phyloP scores from a whole-genome alignment of 2,329 filamentous ascomycete species.

The Gyromitra esculenta region DNA sequence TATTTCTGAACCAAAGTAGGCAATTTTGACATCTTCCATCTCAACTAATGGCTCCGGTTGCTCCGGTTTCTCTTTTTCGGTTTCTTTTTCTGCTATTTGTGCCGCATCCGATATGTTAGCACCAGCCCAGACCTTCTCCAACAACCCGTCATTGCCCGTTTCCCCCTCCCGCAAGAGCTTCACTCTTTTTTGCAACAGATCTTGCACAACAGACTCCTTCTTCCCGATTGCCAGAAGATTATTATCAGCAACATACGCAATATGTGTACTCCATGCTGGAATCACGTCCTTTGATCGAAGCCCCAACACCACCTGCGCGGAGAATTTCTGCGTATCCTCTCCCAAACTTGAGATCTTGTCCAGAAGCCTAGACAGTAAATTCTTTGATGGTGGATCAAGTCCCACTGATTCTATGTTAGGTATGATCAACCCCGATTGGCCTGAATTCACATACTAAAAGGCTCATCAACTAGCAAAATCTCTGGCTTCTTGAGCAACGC shows the following conservation, averaged over 20 bases:
- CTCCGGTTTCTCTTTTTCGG: neutral
- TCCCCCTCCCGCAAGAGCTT: conserved; percentile 42
- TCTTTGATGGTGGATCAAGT: conserved; percentile 83
- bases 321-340: conserved; percentile 27
- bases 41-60: conserved; percentile 73
- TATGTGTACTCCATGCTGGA: conserved; percentile 88
- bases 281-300: conserved; percentile 85
- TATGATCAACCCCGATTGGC: neutral
- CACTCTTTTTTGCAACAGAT: conserved; percentile 59
- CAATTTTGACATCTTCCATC: conserved; percentile 84
- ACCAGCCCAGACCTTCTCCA: conserved; percentile 66
- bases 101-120: conserved; percentile 77
- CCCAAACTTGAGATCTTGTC: conserved; percentile 51
- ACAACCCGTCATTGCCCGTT: conserved; percentile 38
- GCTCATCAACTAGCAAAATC: conserved; percentile 86
- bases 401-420: conserved; percentile 69
- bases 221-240: conserved; percentile 73
- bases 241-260: conserved; percentile 76
- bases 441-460: conserved; percentile 72
- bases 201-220: conserved; percentile 70
- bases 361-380: conserved; percentile 73
- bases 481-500: conserved; percentile 82
- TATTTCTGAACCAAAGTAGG: conserved; percentile 73
- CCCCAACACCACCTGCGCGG: conserved; percentile 78
- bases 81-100: neutral